Conservation (phyloP, 805 yeast genomes). For the Candida wancherniae region DNA sequence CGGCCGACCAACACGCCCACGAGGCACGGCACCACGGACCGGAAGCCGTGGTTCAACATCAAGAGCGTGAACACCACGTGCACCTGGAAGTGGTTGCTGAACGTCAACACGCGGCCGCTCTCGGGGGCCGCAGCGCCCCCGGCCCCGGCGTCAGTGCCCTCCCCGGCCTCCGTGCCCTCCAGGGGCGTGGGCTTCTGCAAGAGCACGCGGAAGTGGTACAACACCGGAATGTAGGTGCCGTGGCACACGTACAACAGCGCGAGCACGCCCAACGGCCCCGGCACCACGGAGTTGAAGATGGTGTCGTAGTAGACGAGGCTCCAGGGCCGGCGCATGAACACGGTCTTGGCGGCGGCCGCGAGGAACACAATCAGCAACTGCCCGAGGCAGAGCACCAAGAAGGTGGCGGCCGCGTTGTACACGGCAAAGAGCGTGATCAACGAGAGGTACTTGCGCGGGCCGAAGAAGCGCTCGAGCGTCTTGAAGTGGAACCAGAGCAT, state of each 20-base stretch:
- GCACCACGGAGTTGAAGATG: slow-evolving; percentile 29
- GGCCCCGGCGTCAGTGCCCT: slow-evolving; percentile 12
- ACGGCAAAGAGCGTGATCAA: slow-evolving; percentile 39
- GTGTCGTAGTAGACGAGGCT: slow-evolving; percentile 20
- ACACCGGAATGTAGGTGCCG: slow-evolving; percentile 29
- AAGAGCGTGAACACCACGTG: slow-evolving; percentile 34
- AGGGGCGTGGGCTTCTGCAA: slow-evolving; percentile 10
- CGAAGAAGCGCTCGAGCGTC: slow-evolving; percentile 53
- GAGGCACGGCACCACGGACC: slow-evolving; percentile 34
- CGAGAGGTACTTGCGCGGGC: slow-evolving; percentile 50
- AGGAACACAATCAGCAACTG: slow-evolving; percentile 30
- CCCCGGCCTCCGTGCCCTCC: background rate
- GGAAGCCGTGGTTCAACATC: slow-evolving; percentile 40
- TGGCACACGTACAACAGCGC: slow-evolving; percentile 38
- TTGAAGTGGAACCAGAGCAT: slow-evolving; percentile 49
- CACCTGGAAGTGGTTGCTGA: slow-evolving; percentile 38
- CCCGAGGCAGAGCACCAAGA: slow-evolving; percentile 40
- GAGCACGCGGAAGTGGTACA: slow-evolving; percentile 33
- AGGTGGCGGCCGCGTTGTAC: slow-evolving; percentile 43
- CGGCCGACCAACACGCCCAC: slow-evolving; percentile 42
- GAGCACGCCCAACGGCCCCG: slow-evolving; percentile 39
- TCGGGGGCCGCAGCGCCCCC: background rate
- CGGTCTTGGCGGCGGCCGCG: slow-evolving; percentile 24
- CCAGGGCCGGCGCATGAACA: slow-evolving; percentile 7
- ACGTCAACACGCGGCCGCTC: slow-evolving; percentile 7